Percentiles rank a stretch among this genome's conserved stretches.
These are phyloP conservation scores for Litchi chinensis DNA, from an alignment of 345 rosid genomes.

Conservation along the genomic window DNA sequence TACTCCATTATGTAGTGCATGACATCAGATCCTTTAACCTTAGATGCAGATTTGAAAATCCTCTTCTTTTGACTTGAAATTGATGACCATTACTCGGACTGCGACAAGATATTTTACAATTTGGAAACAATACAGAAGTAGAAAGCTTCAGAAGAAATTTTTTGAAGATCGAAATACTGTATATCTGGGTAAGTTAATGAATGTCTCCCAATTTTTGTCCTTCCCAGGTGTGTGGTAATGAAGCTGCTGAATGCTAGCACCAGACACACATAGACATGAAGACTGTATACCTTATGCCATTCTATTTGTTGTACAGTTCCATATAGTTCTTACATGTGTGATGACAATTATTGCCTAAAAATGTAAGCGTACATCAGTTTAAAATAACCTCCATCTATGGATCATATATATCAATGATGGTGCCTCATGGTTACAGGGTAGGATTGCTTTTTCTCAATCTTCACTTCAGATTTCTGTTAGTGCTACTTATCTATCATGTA, in stretches of 20 bases:
- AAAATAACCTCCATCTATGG: background rate
- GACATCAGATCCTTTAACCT: background rate
- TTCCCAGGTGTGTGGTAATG: background rate
- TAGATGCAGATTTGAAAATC: conserved; percentile 8
- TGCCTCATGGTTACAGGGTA: background rate
- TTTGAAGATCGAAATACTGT: background rate
- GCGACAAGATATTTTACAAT: background rate
- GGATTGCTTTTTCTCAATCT: background rate
- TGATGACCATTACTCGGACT: background rate
- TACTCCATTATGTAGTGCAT: background rate
- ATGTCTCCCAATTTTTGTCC: background rate
- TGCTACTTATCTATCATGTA: background rate
- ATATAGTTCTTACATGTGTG: background rate
- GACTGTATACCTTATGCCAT: too few relatives aligned
- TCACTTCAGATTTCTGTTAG: background rate
- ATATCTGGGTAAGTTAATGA: background rate
- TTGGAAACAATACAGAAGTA: background rate
- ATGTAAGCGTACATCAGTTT: background rate
- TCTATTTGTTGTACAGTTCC: too few relatives aligned
- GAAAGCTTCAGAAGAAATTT: background rate
- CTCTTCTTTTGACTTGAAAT: background rate
- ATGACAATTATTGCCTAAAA: background rate
- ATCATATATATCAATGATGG: background rate
- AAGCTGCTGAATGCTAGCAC: background rate
- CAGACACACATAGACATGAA: background rate